phyloP scores from a whole-genome alignment of 1,284 basidiomycete genomes.

The Ustilago sp. region DNA sequence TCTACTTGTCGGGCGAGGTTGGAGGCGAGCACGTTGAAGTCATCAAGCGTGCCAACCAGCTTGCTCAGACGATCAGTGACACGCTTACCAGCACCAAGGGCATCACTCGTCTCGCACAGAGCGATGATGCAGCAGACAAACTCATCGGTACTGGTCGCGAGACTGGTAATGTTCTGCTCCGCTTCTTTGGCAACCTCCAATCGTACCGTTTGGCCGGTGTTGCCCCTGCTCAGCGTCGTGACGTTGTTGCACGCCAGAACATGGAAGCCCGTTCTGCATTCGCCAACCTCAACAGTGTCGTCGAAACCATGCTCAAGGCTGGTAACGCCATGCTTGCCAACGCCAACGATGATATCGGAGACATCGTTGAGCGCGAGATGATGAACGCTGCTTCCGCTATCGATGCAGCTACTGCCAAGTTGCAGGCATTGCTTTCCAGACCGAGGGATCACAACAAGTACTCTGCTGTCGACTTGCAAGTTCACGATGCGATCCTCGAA shows the following conservation, averaged over 20 bases:
- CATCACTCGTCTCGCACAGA: constrained; percentile 88
- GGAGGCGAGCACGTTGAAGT: constrained; percentile 97
- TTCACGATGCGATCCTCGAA: constrained; percentile 96
- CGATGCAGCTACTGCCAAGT: constrained; percentile 87
- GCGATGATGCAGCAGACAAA: constrained; percentile 91
- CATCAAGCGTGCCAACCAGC: constrained; percentile 96
- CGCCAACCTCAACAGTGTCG: constrained; percentile 83
- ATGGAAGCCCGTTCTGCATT: constrained; percentile 84
- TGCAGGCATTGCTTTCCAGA: constrained; percentile 89
- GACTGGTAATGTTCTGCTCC: constrained; percentile 86
- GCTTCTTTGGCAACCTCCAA: constrained; percentile 94
- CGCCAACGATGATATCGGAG: constrained; percentile 92
- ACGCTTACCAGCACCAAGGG: constrained; percentile 94
- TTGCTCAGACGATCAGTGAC: constrained; percentile 91
- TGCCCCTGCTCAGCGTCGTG: constrained; percentile 78
- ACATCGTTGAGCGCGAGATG: constrained; percentile 98
- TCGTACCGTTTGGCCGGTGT: constrained; percentile 82
- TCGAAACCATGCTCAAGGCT: constrained; percentile 89
- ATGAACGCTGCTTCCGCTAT: constrained; percentile 90
- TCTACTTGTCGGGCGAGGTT: constrained; percentile 86
- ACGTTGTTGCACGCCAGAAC: constrained; percentile 90
- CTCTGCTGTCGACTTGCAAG: constrained; percentile 90
- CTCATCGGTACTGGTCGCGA: constrained; percentile 85
- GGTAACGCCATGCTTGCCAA: constrained; percentile 80
- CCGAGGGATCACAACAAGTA: constrained; percentile 85